phyloP scores from a whole-genome alignment of 192 early-diverging fungal genomes.

The Gigaspora rosea region DNA sequence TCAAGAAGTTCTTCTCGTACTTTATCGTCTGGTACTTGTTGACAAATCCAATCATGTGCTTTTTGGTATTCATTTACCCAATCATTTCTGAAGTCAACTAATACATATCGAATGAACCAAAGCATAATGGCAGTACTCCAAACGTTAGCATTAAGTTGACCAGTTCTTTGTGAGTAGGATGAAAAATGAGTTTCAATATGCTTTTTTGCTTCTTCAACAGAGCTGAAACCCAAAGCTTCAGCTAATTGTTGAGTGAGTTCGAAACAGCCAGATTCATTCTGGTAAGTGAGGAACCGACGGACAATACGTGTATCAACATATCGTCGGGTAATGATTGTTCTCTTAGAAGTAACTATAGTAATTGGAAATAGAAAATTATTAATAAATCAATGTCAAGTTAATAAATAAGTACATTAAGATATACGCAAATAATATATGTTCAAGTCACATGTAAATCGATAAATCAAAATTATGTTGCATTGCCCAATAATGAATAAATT shows the following conservation, averaged over 20 bases:
- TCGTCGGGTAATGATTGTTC: conserved; percentile 11
- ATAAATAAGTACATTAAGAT: too few relatives aligned
- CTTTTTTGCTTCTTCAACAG: conserved; percentile 20
- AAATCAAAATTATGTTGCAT: too few relatives aligned
- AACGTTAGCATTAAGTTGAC: conserved; percentile 3
- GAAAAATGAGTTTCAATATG: conserved; percentile 1
- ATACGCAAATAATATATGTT: too few relatives aligned
- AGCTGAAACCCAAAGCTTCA: conserved; percentile 18
- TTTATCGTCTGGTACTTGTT: conserved; percentile 12
- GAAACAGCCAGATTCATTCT: conserved; percentile 11
- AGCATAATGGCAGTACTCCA: conserved; percentile 15
- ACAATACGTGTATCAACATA: background rate
- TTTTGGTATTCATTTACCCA: conserved; percentile 20
- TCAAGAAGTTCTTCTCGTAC: conserved; percentile 15
- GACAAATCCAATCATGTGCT: background rate
- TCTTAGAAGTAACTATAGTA: background rate
- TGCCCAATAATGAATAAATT: too few relatives aligned
- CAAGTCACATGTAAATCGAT: too few relatives aligned
- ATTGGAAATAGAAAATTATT: background rate
- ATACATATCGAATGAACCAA: conserved; percentile 24
- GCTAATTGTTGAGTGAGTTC: conserved; percentile 9
- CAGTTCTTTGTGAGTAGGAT: background rate
- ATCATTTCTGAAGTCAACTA: conserved; percentile 7
- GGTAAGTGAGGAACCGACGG: conserved; percentile 21
- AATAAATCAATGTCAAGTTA: background rate